phyloP scores from a whole-genome alignment of 2,329 filamentous ascomycete species.

The Xylaria sp. region DNA sequence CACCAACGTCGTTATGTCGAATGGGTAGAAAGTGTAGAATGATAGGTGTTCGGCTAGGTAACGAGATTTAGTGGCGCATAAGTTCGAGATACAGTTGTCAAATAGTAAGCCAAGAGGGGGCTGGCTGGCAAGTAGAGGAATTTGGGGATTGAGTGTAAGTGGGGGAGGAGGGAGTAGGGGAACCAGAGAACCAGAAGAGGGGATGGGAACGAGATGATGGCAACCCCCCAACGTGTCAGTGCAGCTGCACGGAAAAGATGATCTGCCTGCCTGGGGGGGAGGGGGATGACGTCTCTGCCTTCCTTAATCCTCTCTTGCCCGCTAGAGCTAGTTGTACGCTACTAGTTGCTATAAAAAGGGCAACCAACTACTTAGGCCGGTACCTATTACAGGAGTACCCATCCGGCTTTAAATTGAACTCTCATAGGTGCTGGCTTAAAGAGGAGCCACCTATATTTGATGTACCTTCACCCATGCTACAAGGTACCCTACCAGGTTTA shows the following conservation, averaged over 20 bases:
- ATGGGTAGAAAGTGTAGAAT: neutral
- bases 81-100: slow-evolving; percentile 17
- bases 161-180: neutral
- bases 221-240: slow-evolving; percentile 21
- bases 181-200: too few species aligned
- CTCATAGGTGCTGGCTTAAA: too few species aligned
- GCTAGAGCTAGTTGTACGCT: too few species aligned
- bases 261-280: neutral
- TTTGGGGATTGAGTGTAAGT: neutral
- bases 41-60: slow-evolving; percentile 16
- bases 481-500: too few species aligned
- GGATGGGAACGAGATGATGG: neutral
- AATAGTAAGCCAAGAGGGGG: neutral
- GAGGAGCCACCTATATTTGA: too few species aligned
- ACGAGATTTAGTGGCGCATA: slow-evolving; percentile 11
- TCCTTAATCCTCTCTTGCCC: too few species aligned
- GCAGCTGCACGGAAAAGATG: slow-evolving; percentile 17
- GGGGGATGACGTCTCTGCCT: too few species aligned
- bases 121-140: neutral
- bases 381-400: too few species aligned
- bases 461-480: too few species aligned
- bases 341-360: too few species aligned
- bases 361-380: too few species aligned
- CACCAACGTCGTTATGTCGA: slow-evolving; percentile 3
- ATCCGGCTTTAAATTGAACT: too few species aligned